A percentile compares a stretch with the other conserved stretches of the same genome.
phyloP scores from a whole-genome alignment of 1,284 basidiomycete genomes.

The Ganoderma multipileum region DNA sequence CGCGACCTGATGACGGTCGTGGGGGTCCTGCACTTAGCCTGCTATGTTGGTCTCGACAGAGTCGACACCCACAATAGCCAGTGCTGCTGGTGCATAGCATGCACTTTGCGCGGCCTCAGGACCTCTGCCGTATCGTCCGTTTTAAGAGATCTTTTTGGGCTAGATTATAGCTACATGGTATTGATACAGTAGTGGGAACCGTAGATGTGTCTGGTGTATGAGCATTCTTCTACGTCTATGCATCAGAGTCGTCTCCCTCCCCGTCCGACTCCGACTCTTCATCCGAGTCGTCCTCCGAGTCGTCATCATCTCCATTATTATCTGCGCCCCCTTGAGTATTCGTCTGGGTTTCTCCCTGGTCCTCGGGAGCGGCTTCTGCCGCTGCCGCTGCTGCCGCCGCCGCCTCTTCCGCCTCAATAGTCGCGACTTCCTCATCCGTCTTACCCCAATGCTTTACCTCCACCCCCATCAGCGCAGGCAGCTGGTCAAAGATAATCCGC shows the following conservation, averaged over 20 bases:
- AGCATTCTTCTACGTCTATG: background rate
- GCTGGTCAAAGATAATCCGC: conserved; percentile 4
- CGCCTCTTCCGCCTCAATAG: background rate
- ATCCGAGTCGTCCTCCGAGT: background rate
- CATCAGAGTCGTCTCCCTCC: background rate
- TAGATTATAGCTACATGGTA: background rate
- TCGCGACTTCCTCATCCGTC: conserved; percentile 1
- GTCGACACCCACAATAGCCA: too few relatives aligned
- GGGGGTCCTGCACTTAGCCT: too few relatives aligned
- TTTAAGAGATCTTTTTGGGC: conserved; percentile 79
- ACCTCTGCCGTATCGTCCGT: background rate
- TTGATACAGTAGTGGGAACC: background rate
- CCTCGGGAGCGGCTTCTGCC: background rate
- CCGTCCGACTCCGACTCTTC: background rate
- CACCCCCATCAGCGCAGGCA: conserved; percentile 17
- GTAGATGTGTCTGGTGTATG: background rate
- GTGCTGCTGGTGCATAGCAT: too few relatives aligned
- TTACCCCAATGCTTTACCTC: conserved; percentile 10
- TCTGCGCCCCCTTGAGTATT: background rate
- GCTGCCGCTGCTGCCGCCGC: background rate
- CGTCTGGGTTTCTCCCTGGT: background rate
- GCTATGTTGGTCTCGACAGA: too few relatives aligned
- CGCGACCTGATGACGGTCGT: too few relatives aligned
- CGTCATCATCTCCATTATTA: background rate
- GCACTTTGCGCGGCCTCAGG: background rate